Conservation (phyloP, 139 green algal species). For the Trebouxia sp. region DNA sequence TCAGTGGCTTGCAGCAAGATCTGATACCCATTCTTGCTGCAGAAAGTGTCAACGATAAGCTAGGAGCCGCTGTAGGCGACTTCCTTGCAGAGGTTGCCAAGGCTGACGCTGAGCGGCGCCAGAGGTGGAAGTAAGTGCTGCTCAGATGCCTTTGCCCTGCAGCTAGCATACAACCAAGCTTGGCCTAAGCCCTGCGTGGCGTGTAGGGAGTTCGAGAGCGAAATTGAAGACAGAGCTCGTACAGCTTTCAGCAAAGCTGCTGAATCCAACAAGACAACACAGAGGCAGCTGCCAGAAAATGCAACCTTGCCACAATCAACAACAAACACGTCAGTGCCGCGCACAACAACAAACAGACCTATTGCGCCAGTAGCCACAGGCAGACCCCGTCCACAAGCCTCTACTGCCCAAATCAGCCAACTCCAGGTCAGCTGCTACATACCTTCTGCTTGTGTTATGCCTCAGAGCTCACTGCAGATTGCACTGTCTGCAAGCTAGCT, state of each 20-base stretch:
- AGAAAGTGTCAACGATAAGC: conserved; percentile 47
- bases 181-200: neutral
- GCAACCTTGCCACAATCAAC: neutral
- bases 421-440: neutral
- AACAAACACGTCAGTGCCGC: neutral
- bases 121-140: conserved; percentile 26
- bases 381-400: neutral
- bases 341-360: neutral
- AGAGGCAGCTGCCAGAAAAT: neutral
- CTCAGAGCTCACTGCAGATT: neutral
- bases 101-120: conserved; percentile 42
- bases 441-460: neutral
- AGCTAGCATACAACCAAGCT: neutral
- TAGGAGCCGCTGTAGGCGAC: conserved; percentile 44
- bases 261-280: neutral
- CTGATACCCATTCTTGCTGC: neutral
- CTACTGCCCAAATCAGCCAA: neutral
- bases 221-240: conserved; percentile 41
- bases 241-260: conserved; percentile 6
- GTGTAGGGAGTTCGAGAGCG: conserved; percentile 50
- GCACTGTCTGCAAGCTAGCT: neutral
- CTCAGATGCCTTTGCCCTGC: neutral
- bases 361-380: neutral
- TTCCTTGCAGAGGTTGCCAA: conserved; percentile 43
- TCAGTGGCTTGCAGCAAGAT: no score